A percentile compares a stretch with the other conserved stretches of the same genome.
Conservation (phyloP, 1,284 basidiomycete genomes). For the Irpex lacteus region DNA sequence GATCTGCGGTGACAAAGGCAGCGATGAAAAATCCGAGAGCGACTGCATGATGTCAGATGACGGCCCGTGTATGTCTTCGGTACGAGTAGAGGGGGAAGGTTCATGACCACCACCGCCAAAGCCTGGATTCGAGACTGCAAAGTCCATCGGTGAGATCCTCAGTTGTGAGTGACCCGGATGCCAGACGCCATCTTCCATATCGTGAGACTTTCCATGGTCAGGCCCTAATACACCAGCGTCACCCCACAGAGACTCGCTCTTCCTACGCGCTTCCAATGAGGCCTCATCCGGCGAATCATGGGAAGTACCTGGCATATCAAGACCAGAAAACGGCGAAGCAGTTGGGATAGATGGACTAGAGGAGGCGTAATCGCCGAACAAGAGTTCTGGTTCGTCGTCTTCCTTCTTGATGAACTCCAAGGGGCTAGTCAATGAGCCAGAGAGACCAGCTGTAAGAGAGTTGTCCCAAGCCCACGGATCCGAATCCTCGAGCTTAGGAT, state of each 20-base stretch:
- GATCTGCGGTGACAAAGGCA: neutral
- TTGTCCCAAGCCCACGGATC: conserved; percentile 45
- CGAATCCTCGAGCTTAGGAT: conserved; percentile 42
- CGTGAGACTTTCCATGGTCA: conserved; percentile 42
- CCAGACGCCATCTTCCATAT: conserved; percentile 44
- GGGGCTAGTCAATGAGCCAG: conserved; percentile 1
- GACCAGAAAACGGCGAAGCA: conserved; percentile 17
- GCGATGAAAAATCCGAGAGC: neutral
- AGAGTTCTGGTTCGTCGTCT: conserved; percentile 23
- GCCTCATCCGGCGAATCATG: conserved; percentile 21
- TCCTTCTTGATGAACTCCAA: conserved; percentile 30
- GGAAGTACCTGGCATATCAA: conserved; percentile 14
- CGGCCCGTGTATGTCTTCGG: neutral
- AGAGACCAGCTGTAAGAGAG: conserved; percentile 4
- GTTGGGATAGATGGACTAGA: conserved; percentile 10
- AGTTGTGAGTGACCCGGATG: conserved; percentile 14
- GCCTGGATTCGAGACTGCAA: neutral
- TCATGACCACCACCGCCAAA: neutral
- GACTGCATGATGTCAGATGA: neutral
- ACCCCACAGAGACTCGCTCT: conserved; percentile 37
- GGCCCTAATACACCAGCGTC: conserved; percentile 49
- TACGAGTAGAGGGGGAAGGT: neutral
- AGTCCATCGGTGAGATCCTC: neutral
- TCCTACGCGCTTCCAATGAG: conserved; percentile 14
- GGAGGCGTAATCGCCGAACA: conserved; percentile 21